Conservation (phyloP, 352 stramenopile genomes). For the Phytopythium chamaehyphon region DNA sequence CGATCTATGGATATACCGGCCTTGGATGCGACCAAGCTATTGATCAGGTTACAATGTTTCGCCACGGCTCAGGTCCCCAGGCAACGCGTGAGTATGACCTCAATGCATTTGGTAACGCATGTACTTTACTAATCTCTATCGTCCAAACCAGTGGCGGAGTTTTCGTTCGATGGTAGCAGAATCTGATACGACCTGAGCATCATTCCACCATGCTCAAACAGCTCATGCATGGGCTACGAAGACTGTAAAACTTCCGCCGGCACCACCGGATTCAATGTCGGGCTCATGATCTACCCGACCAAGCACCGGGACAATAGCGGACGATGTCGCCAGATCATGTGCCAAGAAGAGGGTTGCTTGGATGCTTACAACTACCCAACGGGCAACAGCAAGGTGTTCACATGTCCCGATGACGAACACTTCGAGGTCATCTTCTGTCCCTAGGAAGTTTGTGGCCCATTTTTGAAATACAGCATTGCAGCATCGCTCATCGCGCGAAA, state of each 20-base stretch:
- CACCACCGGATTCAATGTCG: conserved; percentile 48
- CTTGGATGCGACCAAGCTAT: conserved; percentile 9
- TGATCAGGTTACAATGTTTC: conserved; percentile 15
- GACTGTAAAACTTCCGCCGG: conserved; percentile 38
- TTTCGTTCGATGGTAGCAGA: conserved; percentile 24
- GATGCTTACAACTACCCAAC: conserved; percentile 58
- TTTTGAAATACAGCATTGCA: too few species aligned
- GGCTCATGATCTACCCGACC: conserved; percentile 41
- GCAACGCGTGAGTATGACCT: conserved; percentile 6
- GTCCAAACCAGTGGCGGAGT: conserved; percentile 29
- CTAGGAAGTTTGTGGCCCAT: neutral
- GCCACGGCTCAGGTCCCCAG: conserved; percentile 9
- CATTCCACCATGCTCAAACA: conserved; percentile 30
- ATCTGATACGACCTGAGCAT: conserved; percentile 55
- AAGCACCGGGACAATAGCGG: conserved; percentile 12
- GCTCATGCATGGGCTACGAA: conserved; percentile 24
- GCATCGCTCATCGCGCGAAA: too few species aligned
- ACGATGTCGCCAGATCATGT: conserved; percentile 39
- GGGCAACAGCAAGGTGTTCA: conserved; percentile 51
- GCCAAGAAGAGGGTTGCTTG: conserved; percentile 29
- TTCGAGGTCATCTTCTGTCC: conserved; percentile 57
- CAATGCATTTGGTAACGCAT: neutral
- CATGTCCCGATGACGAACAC: conserved; percentile 26
- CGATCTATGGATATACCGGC: neutral
- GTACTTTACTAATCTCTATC: conserved; percentile 17